Base-by-base conservation (phyloP, 148 eudicot species). In the Fagopyrum homotropicum region DNA sequence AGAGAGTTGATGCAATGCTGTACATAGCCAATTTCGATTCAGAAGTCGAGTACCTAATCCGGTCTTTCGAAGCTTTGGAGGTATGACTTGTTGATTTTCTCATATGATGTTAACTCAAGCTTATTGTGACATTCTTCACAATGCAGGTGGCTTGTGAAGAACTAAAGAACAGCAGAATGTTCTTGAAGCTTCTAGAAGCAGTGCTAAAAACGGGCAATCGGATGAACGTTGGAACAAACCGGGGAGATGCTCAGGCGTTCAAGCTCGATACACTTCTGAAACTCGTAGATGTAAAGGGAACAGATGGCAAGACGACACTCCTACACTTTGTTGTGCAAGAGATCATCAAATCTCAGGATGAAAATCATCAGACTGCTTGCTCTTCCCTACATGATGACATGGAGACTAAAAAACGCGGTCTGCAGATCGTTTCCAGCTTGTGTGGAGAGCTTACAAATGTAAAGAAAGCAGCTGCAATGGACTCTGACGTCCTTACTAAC, bases 191-290 rank as follows among this genome's bases (percentile, higher is more conserved):
- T 45, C 83, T 95, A 52, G 97, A 95, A 80, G 92, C 98, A 2
- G 93, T 95, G 45, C 88, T 95, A 9, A 90, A 89, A 77, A 86
- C 98, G 5, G 97, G 98, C 40, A 94, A 94, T 83, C 90, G 97
- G 17, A 92, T 92, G 97, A 95, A 95, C 68, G 83, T 86, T 1
- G 98, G 98, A 44, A 95, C 97, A 12, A 87, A 88, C 76, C 89
- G 97, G 9, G 98, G 98, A 0, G 93, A 92, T 74, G 97, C 98
- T 19, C 87, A 79, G 15, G 97, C 98, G 66, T 89, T 94, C 83
- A 94, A 94, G 87, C 97, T 95, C 51, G 98, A 92, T 76, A 90
- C 97, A 0, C 93, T 95, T 47, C 92, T 95, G 29, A 92, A 95
- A 80, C 96, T 95, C 26, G 88, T 84, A 1, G 97, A 92, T 54